These are phyloP conservation scores for Auricularia heimuer DNA, from an alignment of 768 basidiomycete species.

Conservation along the genomic window DNA sequence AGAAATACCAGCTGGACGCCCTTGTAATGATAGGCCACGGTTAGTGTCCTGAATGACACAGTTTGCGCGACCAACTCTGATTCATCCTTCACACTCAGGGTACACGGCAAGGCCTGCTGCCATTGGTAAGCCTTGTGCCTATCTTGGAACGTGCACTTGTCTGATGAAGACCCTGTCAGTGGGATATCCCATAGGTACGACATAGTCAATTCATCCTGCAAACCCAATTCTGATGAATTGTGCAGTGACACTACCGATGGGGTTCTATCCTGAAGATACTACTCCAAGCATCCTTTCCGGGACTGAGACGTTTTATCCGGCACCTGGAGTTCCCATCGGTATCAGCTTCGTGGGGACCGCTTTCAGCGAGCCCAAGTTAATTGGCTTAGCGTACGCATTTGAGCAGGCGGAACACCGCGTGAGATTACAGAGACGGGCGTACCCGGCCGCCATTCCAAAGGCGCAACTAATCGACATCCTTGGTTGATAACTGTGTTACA, in stretches of 20 bases:
- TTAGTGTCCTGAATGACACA: not conserved
- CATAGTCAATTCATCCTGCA: not conserved
- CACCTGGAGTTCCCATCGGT: conserved; percentile 52
- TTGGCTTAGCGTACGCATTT: no score
- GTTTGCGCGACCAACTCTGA: conserved; percentile 3
- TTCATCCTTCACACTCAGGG: no score
- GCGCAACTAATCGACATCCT: no score
- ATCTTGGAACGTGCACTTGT: conserved; percentile 18
- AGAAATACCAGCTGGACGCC: conserved; percentile 11
- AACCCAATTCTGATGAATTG: not conserved
- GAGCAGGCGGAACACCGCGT: no score
- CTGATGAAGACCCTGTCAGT: not conserved
- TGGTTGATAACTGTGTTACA: no score
- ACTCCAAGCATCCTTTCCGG: conserved; percentile 18
- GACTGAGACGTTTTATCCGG: conserved; percentile 33
- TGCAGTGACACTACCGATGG: conserved; percentile 44
- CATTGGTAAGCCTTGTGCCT: not conserved
- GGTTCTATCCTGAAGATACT: conserved; percentile 42
- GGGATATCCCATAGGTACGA: conserved; percentile 28
- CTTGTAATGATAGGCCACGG: conserved; percentile 7
- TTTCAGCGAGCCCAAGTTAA: conserved; percentile 38
- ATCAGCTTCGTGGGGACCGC: conserved; percentile 53
- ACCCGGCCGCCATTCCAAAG: no score
- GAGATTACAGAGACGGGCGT: no score
- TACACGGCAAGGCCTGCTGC: conserved; percentile 2